These are phyloP conservation scores for Salix dunnii DNA, from an alignment of 345 rosid genomes.

Conservation along the genomic window DNA sequence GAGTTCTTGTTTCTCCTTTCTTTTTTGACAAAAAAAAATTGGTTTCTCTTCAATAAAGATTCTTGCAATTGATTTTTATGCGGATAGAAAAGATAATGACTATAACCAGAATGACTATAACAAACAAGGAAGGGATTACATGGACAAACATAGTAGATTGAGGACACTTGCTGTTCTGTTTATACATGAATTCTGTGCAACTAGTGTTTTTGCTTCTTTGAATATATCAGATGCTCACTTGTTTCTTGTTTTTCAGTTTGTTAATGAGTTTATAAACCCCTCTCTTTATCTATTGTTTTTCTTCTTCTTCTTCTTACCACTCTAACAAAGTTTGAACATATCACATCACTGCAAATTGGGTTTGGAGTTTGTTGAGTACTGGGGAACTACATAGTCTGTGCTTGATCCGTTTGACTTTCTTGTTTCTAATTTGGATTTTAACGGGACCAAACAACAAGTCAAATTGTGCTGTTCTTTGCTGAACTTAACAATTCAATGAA, in stretches of 20 bases:
- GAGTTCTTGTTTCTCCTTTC: constrained; percentile 72
- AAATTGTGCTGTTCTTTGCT: constrained; percentile 14
- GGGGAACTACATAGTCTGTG: constrained; percentile 17
- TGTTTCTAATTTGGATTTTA: constrained; percentile 3
- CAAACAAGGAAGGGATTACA: constrained; percentile 17
- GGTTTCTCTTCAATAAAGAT: constrained; percentile 7
- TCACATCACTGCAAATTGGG: constrained; percentile 14
- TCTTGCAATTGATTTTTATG: constrained; percentile 11
- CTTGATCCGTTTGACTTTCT: constrained; percentile 11
- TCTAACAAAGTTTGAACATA: constrained; percentile 21
- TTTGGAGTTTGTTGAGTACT: constrained; percentile 17
- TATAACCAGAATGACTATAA: constrained; percentile 21
- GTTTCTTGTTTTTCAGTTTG: constrained; percentile 7
- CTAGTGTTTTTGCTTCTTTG: constrained; percentile 10
- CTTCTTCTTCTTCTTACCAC: constrained; percentile 19
- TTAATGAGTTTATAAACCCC: constrained; percentile 13
- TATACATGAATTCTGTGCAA: constrained; percentile 23
- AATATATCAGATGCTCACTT: constrained; percentile 15
- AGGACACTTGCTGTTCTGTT: constrained; percentile 21
- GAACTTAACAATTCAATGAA: constrained; percentile 12
- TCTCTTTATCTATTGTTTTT: constrained; percentile 2
- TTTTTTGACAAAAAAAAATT: constrained; percentile 1
- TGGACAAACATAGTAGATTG: constrained; percentile 20
- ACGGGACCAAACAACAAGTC: constrained; percentile 17
- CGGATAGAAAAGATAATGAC: constrained; percentile 11